Conservation (phyloP, 305 asterid genomes). For the Ilex paraguariensis region DNA sequence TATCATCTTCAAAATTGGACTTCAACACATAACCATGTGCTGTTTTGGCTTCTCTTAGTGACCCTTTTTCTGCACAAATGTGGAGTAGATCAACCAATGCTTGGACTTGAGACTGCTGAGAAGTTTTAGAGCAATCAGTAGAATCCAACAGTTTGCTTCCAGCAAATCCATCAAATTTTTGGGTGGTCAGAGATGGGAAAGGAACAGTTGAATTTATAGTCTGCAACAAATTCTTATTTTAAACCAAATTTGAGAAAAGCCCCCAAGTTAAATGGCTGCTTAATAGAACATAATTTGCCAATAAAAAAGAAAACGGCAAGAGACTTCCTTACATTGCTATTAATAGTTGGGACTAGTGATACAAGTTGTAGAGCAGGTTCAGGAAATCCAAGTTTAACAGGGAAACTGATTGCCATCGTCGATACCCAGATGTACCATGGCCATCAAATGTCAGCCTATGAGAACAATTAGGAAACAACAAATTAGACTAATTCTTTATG, state of each 20-base stretch:
- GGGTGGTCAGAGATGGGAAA: slow-evolving; percentile 2
- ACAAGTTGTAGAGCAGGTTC: neutral
- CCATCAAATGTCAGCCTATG: neutral
- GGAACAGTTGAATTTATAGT: neutral
- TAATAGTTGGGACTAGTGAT: neutral
- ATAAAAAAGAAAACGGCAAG: neutral
- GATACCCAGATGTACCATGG: neutral
- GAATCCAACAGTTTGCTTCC: slow-evolving; percentile 12
- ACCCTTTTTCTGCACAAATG: slow-evolving; percentile 29
- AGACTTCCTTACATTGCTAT: neutral
- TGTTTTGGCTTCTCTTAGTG: slow-evolving; percentile 23
- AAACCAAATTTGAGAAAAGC: no score
- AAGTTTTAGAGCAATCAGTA: slow-evolving; percentile 20
- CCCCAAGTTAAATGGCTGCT: neutral
- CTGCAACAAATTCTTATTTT: slow-evolving; percentile 12
- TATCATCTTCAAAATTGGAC: slow-evolving; percentile 23
- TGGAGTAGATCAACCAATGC: slow-evolving; percentile 40
- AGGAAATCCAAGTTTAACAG: neutral
- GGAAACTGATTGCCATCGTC: neutral
- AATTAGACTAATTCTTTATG: no score
- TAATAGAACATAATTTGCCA: neutral
- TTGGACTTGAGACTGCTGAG: slow-evolving; percentile 27
- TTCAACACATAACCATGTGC: slow-evolving; percentile 38
- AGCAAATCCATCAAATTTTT: slow-evolving; percentile 3
- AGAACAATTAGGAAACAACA: no score